These are phyloP conservation scores for Globisporangium irregulare DNA, from an alignment of 352 stramenopile species.

Conservation along the genomic window DNA sequence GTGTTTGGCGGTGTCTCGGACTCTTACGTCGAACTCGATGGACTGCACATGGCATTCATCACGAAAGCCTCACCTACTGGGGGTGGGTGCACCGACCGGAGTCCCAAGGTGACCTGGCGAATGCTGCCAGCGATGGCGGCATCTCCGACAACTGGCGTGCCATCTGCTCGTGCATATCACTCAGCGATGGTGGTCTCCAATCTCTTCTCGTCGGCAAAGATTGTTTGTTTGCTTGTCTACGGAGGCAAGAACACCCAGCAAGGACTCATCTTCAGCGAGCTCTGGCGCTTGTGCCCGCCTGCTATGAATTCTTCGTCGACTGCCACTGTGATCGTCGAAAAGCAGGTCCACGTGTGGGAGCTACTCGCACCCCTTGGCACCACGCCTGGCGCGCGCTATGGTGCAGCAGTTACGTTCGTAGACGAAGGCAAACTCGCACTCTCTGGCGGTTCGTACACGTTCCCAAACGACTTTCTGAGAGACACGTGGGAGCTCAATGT, in stretches of 20 bases:
- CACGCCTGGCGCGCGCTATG: conserved; percentile 54
- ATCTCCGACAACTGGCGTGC: conserved; percentile 13
- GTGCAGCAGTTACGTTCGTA: conserved; percentile 46
- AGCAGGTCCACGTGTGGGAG: conserved; percentile 52
- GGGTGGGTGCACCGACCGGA: conserved; percentile 18
- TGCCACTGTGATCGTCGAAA: conserved; percentile 27
- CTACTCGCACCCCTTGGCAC: conserved; percentile 44
- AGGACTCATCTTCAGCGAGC: conserved; percentile 59
- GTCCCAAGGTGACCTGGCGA: conserved; percentile 39
- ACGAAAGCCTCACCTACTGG: conserved; percentile 22
- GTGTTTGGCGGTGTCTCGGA: conserved; percentile 53
- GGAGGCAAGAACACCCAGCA: conserved; percentile 47
- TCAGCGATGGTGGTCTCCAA: conserved; percentile 34
- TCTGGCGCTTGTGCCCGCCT: conserved; percentile 63
- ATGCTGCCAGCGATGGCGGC: conserved; percentile 20
- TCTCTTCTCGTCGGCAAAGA: conserved; percentile 27
- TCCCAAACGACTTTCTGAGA: conserved; percentile 69
- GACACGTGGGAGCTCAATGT: conserved; percentile 73
- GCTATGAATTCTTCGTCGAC: neutral
- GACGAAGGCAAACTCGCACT: conserved; percentile 61
- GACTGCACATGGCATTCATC: conserved; percentile 47
- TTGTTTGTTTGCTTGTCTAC: conserved; percentile 50
- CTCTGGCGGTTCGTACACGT: conserved; percentile 64
- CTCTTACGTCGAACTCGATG: conserved; percentile 37
- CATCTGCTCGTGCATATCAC: conserved; percentile 47